Base-by-base conservation (phyloP, 371 early-diverging fungal species). In the Rhizopus arrhizus region DNA sequence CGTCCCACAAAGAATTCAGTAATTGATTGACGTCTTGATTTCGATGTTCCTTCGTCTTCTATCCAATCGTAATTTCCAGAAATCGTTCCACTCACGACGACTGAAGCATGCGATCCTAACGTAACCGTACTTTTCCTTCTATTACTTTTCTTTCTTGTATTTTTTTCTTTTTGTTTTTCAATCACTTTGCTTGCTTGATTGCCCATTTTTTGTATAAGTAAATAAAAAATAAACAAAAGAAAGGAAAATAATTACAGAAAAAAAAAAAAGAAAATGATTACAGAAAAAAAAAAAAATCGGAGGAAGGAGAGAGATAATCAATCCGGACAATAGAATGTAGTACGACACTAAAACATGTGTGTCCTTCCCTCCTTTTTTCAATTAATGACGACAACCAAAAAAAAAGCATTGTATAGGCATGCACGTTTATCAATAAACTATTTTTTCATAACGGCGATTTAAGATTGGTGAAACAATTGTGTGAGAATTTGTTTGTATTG, bases 31-130 rank as follows among this genome's bases (percentile, higher is more conserved):
- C 77, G 70, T 53, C 74, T 62, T 28, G 68, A 59, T 34, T 64
- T 63, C 12, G 52, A 32, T 36, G 32, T 15, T 28, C 69, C 73
- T 58, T 71, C 22, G 22, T 22, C 72, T 13, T 77, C 72, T 46
- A 74, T 64, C 74, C 77, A 73, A 51, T 77, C 72, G 34, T 73
- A 73, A 49, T 77, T 74, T 34, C 70, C 78, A 51, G 70, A 65
- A 10, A 64, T 57, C 13, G 4, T 53, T 47, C 50, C 56, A n/a
- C 28, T 57, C 22, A 22, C 22, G 29, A 53, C 51, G 38, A 56
- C 66, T 42, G 74, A 72, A 13, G 55, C 54, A 36, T 63, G 59
- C 6, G 73, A 66, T 56, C 73, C 72, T 5, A 71, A 32, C 8
- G 72, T 77, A 28, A 70, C 63, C 10, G 75, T 73, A 58, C 78